Percentiles rank a stretch among this genome's conserved stretches.
Evolutionary conservation across 805 yeast species (phyloP).

Genomic region (Candida coquimbonensis): DNA sequence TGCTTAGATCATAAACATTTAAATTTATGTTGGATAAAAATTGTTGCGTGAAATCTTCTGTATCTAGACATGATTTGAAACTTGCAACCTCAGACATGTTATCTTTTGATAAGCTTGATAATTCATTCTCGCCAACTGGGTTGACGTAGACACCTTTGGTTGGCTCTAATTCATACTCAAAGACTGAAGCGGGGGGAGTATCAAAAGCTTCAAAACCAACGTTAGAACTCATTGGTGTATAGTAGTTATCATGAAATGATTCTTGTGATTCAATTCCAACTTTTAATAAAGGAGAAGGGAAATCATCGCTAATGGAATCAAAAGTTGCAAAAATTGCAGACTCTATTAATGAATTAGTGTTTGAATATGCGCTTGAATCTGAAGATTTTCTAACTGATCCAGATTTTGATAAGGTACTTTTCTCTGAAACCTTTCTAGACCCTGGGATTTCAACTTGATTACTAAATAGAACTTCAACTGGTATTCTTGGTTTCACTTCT

Average conservation of each 20-base stretch:
- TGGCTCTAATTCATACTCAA: conserved; percentile 4
- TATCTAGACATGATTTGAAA: conserved; percentile 19
- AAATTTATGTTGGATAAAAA: neutral
- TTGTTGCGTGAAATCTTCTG: conserved; percentile 1
- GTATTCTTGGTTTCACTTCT: neutral
- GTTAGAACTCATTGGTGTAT: conserved; percentile 20
- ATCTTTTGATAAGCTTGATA: neutral
- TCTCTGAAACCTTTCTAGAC: too few species aligned
- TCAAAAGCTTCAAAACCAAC: conserved; percentile 6
- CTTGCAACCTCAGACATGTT: conserved; percentile 8
- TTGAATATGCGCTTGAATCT: neutral
- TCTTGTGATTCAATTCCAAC: conserved; percentile 15
- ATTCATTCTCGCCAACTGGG: neutral
- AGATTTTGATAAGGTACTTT: neutral
- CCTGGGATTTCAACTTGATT: neutral
- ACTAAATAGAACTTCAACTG: neutral
- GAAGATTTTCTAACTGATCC: neutral
- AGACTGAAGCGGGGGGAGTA: neutral
- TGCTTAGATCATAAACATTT: neutral
- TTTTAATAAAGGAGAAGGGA: conserved; percentile 15
- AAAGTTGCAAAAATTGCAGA: conserved; percentile 5
- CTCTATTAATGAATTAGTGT: neutral
- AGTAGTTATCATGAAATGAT: conserved; percentile 13
- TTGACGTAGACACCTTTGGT: neutral
- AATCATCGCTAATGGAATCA: conserved; percentile 17